phyloP scores from a whole-genome alignment of 176 grass and related monocot genomes.

The Carex scoparia region DNA sequence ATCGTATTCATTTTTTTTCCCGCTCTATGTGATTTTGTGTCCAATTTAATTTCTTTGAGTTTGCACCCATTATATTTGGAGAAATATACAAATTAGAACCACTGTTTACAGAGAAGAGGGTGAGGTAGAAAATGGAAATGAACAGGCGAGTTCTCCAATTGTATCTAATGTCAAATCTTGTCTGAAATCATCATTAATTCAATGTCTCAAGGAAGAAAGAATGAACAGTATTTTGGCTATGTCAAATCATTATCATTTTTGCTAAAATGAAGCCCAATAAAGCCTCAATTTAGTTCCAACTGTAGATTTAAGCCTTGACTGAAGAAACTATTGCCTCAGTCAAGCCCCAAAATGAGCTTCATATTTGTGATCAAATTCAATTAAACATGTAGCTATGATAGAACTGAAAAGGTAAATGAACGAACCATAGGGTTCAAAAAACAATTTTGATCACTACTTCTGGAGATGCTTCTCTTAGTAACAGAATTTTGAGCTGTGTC shows the following conservation, averaged over 20 bases:
- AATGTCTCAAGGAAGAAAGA: not conserved
- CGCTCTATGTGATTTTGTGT: too few relatives aligned
- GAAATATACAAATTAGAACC: too few relatives aligned
- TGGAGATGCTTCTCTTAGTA: conserved; percentile 22
- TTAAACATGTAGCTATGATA: not conserved
- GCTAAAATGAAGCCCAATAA: not conserved
- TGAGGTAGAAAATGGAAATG: too few relatives aligned
- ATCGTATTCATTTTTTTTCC: too few relatives aligned
- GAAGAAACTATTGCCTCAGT: not conserved
- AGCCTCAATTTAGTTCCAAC: not conserved
- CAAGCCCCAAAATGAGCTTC: not conserved
- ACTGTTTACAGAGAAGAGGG: too few relatives aligned
- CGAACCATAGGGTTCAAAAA: conserved; percentile 33
- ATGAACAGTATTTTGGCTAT: not conserved
- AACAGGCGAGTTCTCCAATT: too few relatives aligned
- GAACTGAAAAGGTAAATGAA: not conserved
- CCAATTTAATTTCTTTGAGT: too few relatives aligned
- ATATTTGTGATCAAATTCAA: not conserved
- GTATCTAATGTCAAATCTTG: too few relatives aligned
- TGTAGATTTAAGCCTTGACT: not conserved
- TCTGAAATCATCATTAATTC: conserved; percentile 16
- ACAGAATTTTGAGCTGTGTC: conserved; percentile 36
- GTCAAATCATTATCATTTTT: not conserved
- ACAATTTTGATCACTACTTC: conserved; percentile 11
- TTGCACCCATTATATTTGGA: too few relatives aligned